Conservation (phyloP, 768 basidiomycete species). For the Trametopsis cervina region DNA sequence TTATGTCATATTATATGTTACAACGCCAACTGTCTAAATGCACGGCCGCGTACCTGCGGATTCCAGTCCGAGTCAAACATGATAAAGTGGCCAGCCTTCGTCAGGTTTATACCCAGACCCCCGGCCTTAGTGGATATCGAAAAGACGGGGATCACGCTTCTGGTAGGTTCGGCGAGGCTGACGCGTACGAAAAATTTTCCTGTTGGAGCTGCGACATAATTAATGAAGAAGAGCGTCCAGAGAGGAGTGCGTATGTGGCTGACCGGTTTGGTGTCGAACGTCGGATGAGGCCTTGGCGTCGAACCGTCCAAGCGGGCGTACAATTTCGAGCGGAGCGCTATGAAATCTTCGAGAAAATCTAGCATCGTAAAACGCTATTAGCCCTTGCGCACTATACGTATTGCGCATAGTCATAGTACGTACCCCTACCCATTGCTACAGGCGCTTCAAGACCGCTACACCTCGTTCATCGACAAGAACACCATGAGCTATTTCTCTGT, state of each 20-base stretch:
- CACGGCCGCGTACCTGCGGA: conserved; percentile 37
- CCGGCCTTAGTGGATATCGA: conserved; percentile 67
- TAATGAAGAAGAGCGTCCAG: not conserved
- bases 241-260: not conserved
- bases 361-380: conserved; percentile 44
- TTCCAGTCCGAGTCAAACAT: conserved; percentile 73
- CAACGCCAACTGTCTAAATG: no score
- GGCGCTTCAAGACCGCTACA: conserved; percentile 55
- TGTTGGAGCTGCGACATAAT: conserved; percentile 35
- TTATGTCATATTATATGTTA: no score
- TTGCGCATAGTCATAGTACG: conserved; percentile 17
- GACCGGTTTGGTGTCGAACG: conserved; percentile 51
- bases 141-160: conserved; percentile 65
- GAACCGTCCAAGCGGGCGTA: conserved; percentile 58
- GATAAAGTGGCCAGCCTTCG: conserved; percentile 73
- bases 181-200: conserved; percentile 29
- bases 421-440: conserved; percentile 61
- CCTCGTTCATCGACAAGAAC: conserved; percentile 50
- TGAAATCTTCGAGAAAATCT: conserved; percentile 61
- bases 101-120: conserved; percentile 75
- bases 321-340: conserved; percentile 48
- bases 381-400: no score
- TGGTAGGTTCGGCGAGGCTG: conserved; percentile 9
- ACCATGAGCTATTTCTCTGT: conserved; percentile 46
- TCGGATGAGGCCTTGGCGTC: conserved; percentile 44